Base-by-base conservation (phyloP, 768 basidiomycete genomes). In the Trametes coccinea region DNA sequence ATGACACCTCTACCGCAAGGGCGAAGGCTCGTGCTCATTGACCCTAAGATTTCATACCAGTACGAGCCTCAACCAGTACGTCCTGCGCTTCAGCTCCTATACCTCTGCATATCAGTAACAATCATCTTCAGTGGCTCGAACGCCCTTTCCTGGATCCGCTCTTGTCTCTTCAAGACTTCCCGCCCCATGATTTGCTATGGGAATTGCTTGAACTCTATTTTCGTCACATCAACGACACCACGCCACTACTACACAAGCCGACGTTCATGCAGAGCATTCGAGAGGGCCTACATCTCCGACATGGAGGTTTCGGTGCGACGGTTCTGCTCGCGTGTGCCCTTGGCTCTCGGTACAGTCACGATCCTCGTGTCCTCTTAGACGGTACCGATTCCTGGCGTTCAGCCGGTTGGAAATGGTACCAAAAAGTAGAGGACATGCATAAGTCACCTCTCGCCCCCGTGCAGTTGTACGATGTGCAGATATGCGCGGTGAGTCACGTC, bases 281-380 rank as follows among this genome's bases (percentile, higher is more conserved):
- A 1, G 78, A 82, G 4, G 80, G 80, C 0, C 66, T 84, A 2
- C 85, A 91, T 66, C 69, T 78, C 16, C 72, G 66, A 0, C 78
- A 90, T 56, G 56, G 77, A 0, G 67, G 75, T 0, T 92, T 94
- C 68, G 83, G 79, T 0, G 73, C 81, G 1, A 80, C 83, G 0
- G 80, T 91, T 29, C 76, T 93, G 5, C 78, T 91, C 1, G 82
- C 92, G 0, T 92, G 89, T 68, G 90, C 93, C 0, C 76, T 85
- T 17, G 92, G 80, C 2, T 77, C 89, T 0, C 80, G 86, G 40
- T 79, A 76, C 44, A 68, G 74, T 16, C 73, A 80, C 56, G 78
- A 82, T 66, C 69, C 70, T 0, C 67, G 78, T 14, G 74, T 79
- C 4, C 22, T 70, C 37, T 56, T 54, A 13, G 59, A 53, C 51